A percentile compares a stretch with the other conserved stretches of the same genome.
phyloP scores from a whole-genome alignment of 2,329 filamentous ascomycete genomes.

The Talaromyces islandicus region DNA sequence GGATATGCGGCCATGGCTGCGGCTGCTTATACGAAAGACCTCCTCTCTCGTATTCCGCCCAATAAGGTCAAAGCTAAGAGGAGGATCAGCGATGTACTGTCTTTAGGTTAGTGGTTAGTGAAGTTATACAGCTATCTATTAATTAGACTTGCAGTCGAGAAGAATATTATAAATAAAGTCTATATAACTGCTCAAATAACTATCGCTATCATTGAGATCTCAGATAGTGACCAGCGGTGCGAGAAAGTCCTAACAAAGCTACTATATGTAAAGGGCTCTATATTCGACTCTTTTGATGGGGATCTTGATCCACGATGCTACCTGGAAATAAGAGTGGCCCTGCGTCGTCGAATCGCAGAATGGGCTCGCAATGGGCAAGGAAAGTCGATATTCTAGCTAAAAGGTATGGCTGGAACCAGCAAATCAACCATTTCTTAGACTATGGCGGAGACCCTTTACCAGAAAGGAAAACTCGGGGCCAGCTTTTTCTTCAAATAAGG shows the following conservation, averaged over 20 bases:
- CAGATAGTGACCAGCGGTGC: neutral
- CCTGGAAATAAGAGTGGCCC: conserved; percentile 12
- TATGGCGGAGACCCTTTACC: neutral
- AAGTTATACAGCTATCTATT: neutral
- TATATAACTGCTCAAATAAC: neutral
- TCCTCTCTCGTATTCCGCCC: conserved; percentile 6
- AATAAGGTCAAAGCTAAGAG: neutral
- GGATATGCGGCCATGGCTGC: conserved; percentile 20
- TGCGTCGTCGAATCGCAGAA: conserved; percentile 17
- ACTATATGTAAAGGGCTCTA: neutral
- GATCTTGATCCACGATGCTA: conserved; percentile 10
- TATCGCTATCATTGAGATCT: neutral
- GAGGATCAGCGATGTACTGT: neutral
- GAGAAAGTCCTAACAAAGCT: conserved; percentile 2
- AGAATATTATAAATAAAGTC: neutral
- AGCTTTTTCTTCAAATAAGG: conserved; percentile 17
- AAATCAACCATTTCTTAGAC: conserved; percentile 5
- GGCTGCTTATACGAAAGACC: conserved; percentile 20
- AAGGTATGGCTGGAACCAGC: conserved; percentile 6
- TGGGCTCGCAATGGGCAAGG: conserved; percentile 14
- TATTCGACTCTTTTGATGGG: conserved; percentile 1
- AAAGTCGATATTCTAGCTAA: conserved; percentile 26
- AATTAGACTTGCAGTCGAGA: neutral
- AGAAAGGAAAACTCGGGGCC: neutral
- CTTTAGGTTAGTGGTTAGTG: too few relatives aligned